phyloP scores from a whole-genome alignment of 148 eudicot species.

The Arctostaphylos glauca region DNA sequence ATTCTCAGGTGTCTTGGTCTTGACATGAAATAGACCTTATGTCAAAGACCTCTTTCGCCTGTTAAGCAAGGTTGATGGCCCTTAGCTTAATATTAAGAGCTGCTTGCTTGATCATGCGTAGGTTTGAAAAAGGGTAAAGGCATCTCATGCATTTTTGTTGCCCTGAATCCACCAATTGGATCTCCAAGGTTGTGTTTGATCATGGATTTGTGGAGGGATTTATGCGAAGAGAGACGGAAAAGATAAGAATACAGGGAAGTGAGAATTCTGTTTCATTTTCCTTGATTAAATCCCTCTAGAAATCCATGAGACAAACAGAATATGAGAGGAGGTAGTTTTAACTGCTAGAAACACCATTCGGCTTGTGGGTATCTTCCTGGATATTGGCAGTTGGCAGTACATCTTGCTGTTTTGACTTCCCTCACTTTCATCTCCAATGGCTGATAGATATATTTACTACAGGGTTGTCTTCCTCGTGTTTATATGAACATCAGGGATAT shows the following conservation, averaged over 20 bases:
- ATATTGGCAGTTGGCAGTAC: too few relatives aligned
- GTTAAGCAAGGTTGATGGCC: not conserved
- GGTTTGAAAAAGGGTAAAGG: not conserved
- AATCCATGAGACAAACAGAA: not conserved
- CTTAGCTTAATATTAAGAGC: not conserved
- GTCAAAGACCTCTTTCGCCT: not conserved
- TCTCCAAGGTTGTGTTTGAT: not conserved
- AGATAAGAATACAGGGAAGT: too few relatives aligned
- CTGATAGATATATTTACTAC: not conserved
- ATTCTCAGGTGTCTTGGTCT: not conserved
- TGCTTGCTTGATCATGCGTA: not conserved
- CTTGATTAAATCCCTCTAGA: not conserved
- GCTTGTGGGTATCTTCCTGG: too few relatives aligned
- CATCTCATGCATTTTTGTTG: not conserved
- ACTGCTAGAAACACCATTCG: not conserved
- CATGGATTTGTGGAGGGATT: not conserved
- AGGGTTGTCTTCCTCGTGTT: not conserved
- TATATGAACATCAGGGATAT: not conserved
- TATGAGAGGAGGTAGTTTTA: not conserved
- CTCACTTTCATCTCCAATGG: not conserved
- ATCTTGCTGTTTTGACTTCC: not conserved
- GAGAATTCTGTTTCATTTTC: not conserved
- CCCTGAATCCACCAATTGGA: not conserved
- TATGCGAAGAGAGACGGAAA: too few relatives aligned
- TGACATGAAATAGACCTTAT: not conserved